Base-by-base conservation (phyloP, 2,329 filamentous ascomycete species). In the Ustulina deusta region DNA sequence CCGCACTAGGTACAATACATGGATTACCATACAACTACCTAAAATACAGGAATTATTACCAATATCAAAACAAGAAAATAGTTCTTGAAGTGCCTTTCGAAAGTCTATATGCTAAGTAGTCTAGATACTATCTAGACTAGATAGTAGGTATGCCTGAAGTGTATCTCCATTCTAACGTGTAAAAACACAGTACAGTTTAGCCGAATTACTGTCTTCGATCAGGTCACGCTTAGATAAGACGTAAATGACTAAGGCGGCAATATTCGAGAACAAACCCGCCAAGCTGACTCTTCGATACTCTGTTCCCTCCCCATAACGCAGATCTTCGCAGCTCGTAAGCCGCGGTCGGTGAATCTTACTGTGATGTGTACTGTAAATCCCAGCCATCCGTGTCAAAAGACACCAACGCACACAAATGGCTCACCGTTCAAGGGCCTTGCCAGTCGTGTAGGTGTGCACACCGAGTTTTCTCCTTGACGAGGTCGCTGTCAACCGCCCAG, bases 211-310 rank as follows among this genome's bases (percentile, higher is more conserved):
- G 32, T 29, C 9, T n/a, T 11, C 15, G 1, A 46, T 10, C 29
- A 6, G 6, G 6, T 5, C 3, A 15, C 25, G 22, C 36, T 63
- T 46, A 34, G 36, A 36, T 48, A 46, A 34, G 27, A 57, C 34
- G 20, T 34, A 29, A 42, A 42, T n/a, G 17, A n/a, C 10, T 17
- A 46, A 25, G 46, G n/a, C 22, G 49, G 36, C 15, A 58, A 51
- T 44, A 27, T 59, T 63, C 52, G 51, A 42, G 62, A 61, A 61
- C 46, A 44, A 55, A 20, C 27, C 46, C 40, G 54, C 54, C 52
- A 58, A 63, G 44, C 13, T 34, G 13, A n/a, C 34, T 44, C 40
- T 13, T 17, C 20, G 11, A 17, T 22, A 46, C 4, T 55, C 46
- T 13, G 20, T 49, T 56, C 52, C 20, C 13, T 63, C 61, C 29